A percentile compares a stretch with the other conserved stretches of the same genome.
Conservation (phyloP, 2,329 filamentous ascomycete species). For the Alternaria tenuissima region DNA sequence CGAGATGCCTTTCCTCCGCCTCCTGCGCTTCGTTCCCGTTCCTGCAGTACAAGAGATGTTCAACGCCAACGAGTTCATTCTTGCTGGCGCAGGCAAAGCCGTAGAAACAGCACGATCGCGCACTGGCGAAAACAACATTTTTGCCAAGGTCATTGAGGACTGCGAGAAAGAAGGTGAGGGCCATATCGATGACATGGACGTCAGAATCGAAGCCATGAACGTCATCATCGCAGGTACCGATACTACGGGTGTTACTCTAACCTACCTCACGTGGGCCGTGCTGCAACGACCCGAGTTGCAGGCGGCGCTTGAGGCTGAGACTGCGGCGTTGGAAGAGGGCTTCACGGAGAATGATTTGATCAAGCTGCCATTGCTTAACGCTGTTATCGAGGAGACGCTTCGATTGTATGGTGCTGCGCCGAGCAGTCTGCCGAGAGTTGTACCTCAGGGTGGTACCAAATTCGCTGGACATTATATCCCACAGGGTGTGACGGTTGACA, state of each 20-base stretch:
- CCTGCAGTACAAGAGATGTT: slow-evolving; percentile 44
- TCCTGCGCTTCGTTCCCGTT: slow-evolving; percentile 45
- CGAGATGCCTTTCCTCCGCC: slow-evolving; percentile 46
- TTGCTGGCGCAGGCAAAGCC: slow-evolving; percentile 40
- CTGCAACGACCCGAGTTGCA: slow-evolving; percentile 33
- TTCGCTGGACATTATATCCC: slow-evolving; percentile 50
- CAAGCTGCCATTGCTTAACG: slow-evolving; percentile 45
- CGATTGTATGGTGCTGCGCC: slow-evolving; percentile 50
- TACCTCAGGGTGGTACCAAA: slow-evolving; percentile 46
- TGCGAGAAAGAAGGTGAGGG: slow-evolving; percentile 39
- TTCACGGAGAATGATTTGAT: slow-evolving; percentile 46
- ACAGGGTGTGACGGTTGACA: slow-evolving; percentile 49
- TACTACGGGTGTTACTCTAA: slow-evolving; percentile 46
- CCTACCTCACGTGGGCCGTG: slow-evolving; percentile 48
- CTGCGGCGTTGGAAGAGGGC: slow-evolving; percentile 21
- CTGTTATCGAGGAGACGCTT: slow-evolving; percentile 53
- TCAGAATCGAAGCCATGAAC: slow-evolving; percentile 44
- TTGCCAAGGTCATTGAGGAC: slow-evolving; percentile 45
- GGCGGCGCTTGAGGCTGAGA: slow-evolving; percentile 32
- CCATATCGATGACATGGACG: slow-evolving; percentile 44
- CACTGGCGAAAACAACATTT: slow-evolving; percentile 44
- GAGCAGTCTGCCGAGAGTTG: slow-evolving; percentile 47
- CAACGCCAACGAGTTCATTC: slow-evolving; percentile 46
- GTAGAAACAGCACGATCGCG: slow-evolving; percentile 41
- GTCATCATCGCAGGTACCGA: slow-evolving; percentile 49